Evolutionary conservation across 2,329 filamentous ascomycete species (phyloP), one percentile per base, ranked within the genome.

Genomic region (Sporothrix pseudoabietina): DNA sequence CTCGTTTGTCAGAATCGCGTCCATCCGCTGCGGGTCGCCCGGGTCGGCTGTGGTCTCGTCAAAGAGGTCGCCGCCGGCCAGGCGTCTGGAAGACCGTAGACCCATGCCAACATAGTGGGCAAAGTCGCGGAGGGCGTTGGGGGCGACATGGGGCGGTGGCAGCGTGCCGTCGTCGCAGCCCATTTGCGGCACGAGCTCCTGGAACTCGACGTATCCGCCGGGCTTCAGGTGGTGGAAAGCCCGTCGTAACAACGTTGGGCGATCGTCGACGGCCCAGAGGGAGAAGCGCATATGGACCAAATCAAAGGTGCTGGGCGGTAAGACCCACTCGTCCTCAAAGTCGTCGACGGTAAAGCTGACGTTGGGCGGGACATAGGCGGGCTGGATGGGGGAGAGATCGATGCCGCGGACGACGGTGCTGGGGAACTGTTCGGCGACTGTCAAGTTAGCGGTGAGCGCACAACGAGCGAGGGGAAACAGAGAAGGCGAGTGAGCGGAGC

Each of bases 381-480:
- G 85, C 69, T 87, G 85, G 55, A 87, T 87, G 0, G 85, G 85
- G 0, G 85, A 87, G 2, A 87, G 78, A 75, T 87, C 85, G 78
- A 86, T 82, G 74, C 85, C 85, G 55, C 83, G 83, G 61, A 87
- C 83, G 41, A 78, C 78, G 0, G 83, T 78, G 1, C 82, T 80
- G 4, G 84, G 83, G 72, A 84, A 87, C 44, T 78, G 78, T 71
- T 87, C 85, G 71, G 83, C 85, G 75, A 87, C 85, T 87, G 35
- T 4, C 19, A 4, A 8, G 61, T 66, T 66, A 66, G 61, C 39
- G 39, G 44, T n/a, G 35, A 26, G 41, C 9, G 10, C 32, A 41
- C 14, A 16, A 16, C 49, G 16, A 14, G 54, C 54, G 26, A 57
- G 54, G 26, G 2, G 26, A 39, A n/a, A 61, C 19, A 39, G 39